A percentile compares a stretch with the other conserved stretches of the same genome.
Evolutionary conservation across 2,329 filamentous ascomycete genomes (phyloP).

Genomic region (Colletotrichum salicis): DNA sequence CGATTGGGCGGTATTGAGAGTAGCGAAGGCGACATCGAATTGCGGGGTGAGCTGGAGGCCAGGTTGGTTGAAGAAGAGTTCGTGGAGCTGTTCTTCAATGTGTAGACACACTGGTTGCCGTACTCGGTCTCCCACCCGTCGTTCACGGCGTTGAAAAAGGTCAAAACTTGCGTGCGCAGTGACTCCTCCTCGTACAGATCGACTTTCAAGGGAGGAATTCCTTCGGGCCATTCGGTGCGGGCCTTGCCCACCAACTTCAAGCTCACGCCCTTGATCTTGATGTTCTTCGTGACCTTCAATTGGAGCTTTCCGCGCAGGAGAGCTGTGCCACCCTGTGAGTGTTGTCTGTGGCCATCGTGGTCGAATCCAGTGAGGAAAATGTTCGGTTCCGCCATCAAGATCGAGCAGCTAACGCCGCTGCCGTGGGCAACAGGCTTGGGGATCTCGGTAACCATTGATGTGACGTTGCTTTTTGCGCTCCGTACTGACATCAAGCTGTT

Average conservation of each 20-base stretch:
- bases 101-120: slow-evolving; percentile 71
- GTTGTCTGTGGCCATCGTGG: slow-evolving; percentile 67
- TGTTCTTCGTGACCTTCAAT: slow-evolving; percentile 84
- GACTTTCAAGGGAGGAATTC: slow-evolving; percentile 87
- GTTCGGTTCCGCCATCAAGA: slow-evolving; percentile 81
- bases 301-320: slow-evolving; percentile 87
- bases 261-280: slow-evolving; percentile 92
- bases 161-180: slow-evolving; percentile 87
- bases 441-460: slow-evolving; percentile 63
- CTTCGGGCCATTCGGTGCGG: slow-evolving; percentile 95
- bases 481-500: slow-evolving; percentile 63
- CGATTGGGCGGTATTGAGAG: slow-evolving; percentile 44
- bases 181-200: slow-evolving; percentile 87
- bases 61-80: slow-evolving; percentile 48
- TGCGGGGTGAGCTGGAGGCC: slow-evolving; percentile 27
- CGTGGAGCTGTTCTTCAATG: slow-evolving; percentile 53
- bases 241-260: slow-evolving; percentile 87
- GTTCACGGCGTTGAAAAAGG: slow-evolving; percentile 87
- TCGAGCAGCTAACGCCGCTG: slow-evolving; percentile 78
- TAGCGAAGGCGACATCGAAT: slow-evolving; percentile 34
- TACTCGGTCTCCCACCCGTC: slow-evolving; percentile 69
- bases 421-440: slow-evolving; percentile 83
- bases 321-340: slow-evolving; percentile 73
- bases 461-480: slow-evolving; percentile 61
- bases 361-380: slow-evolving; percentile 84